phyloP scores from a whole-genome alignment of 2,329 filamentous ascomycete species.

The Sporothrix euskadiensis region DNA sequence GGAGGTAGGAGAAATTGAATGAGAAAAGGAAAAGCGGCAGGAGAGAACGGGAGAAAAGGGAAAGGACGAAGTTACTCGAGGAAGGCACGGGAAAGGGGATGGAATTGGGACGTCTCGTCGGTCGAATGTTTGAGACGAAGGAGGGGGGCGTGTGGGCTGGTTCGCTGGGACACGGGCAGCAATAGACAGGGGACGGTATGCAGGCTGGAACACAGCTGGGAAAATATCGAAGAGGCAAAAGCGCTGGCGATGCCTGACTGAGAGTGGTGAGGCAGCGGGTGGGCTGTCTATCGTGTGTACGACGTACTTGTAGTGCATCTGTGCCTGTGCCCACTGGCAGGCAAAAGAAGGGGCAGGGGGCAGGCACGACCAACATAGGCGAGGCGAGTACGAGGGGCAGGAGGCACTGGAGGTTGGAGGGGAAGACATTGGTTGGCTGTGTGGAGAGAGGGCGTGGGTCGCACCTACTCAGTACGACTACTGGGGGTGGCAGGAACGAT shows the following conservation, averaged over 20 bases:
- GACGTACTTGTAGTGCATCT: constrained; percentile 3
- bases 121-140: constrained; percentile 27
- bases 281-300: constrained; percentile 19
- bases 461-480: not conserved
- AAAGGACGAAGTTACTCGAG: constrained; percentile 6
- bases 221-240: constrained; percentile 5
- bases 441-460: constrained; percentile 13
- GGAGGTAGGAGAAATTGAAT: constrained; percentile 25
- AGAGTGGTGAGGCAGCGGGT: constrained; percentile 8
- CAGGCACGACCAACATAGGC: not conserved
- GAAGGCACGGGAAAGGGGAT: constrained; percentile 2
- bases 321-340: not conserved
- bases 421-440: constrained; percentile 19
- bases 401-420: constrained; percentile 19
- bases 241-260: constrained; percentile 4
- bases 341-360: constrained; percentile 6
- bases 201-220: constrained; percentile 14
- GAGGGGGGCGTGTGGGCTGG: constrained; percentile 21
- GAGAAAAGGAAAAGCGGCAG: not conserved
- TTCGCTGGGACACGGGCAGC: constrained; percentile 16
- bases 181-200: constrained; percentile 5
- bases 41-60: constrained; percentile 15
- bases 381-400: constrained; percentile 19
- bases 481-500: constrained; percentile 13
- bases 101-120: constrained; percentile 20